phyloP scores from a whole-genome alignment of 176 grass and related monocot species.

The Oryza nivara region DNA sequence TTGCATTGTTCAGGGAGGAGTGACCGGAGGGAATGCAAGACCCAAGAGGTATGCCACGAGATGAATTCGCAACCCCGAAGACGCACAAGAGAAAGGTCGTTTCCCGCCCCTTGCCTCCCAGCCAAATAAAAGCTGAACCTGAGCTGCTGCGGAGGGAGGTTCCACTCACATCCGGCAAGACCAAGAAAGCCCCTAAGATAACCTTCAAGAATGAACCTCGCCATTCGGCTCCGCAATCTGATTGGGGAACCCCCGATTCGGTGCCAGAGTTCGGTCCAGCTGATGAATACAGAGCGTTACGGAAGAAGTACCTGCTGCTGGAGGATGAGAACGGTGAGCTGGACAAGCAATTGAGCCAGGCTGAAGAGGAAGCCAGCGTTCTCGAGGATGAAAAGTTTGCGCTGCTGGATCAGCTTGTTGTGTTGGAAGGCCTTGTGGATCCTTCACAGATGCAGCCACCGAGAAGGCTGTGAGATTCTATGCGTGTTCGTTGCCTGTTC shows the following conservation, averaged over 20 bases:
- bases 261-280: constrained; percentile 57
- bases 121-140: constrained; percentile 46
- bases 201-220: constrained; percentile 45
- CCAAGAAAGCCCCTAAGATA: constrained; percentile 60
- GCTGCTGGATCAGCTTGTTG: constrained; percentile 92
- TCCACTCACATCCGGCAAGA: constrained; percentile 39
- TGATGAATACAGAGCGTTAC: constrained; percentile 68
- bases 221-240: constrained; percentile 27
- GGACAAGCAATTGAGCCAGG: constrained; percentile 61
- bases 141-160: constrained; percentile 39
- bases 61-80: constrained; percentile 48
- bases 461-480: constrained; percentile 30
- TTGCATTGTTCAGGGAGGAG: constrained; percentile 34
- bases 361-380: constrained; percentile 57
- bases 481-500: neutral
- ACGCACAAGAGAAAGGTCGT: constrained; percentile 60
- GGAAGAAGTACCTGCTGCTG: constrained; percentile 80
- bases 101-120: constrained; percentile 31
- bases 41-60: constrained; percentile 34
- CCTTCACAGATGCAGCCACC: constrained; percentile 36
- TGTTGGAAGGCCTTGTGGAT: constrained; percentile 86
- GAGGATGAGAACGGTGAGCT: constrained; percentile 84
- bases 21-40: constrained; percentile 56
- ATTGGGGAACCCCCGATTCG: constrained; percentile 52
- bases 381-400: constrained; percentile 70